Evolutionary conservation across 2,329 filamentous ascomycete genomes (phyloP), one percentile per base, ranked within the genome.

Genomic region (Xylariaceae sp.): DNA sequence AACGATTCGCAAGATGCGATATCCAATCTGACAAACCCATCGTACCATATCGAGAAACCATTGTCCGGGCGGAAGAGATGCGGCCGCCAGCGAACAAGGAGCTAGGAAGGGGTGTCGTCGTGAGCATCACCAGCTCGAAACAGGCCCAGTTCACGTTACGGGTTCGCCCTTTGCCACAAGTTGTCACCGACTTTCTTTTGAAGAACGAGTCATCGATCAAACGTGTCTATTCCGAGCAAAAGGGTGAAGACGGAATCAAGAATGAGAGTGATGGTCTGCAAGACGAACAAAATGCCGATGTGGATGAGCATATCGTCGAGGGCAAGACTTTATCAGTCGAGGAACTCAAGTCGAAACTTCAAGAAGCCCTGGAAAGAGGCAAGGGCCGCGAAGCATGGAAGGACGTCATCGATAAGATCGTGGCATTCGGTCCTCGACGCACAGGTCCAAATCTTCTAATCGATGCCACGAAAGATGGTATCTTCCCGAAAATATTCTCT

Each of bases 21-120:
- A 91, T 99, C 45, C 92, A 97, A 64, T 89, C 89, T 27, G 91
- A 94, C 49, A 89, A 89, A 39, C 89, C 94, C 1, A 97, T 99
- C 53, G 94, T 99, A 12, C 94, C 94, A 0, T 99, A 96, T 68
- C 81, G 91, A 49, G 94, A 99, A 71, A 94, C 90, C 0, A 96
- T 95, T 51, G 85, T 96, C 38, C 80, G 82, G 22, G 88, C 86
- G 1, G 82, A 90, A 35, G 94, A 99, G 68, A 99, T 99, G 94
- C 85, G 90, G 19, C 84, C 90, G 1, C 87, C 90, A 0, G 89
- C 79, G 51, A 89, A 95, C 68, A 86, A 91, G 56, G 89, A 95
- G 11, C 76, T 96, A 15, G 91, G 91, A 1, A 81, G 94, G 63
- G 94, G 94, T 42, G 86, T 82, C 0, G 85, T 95, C 0, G 74